These are phyloP conservation scores for Tricholomella constricta DNA, from an alignment of 768 basidiomycete species.

Conservation along the genomic window DNA sequence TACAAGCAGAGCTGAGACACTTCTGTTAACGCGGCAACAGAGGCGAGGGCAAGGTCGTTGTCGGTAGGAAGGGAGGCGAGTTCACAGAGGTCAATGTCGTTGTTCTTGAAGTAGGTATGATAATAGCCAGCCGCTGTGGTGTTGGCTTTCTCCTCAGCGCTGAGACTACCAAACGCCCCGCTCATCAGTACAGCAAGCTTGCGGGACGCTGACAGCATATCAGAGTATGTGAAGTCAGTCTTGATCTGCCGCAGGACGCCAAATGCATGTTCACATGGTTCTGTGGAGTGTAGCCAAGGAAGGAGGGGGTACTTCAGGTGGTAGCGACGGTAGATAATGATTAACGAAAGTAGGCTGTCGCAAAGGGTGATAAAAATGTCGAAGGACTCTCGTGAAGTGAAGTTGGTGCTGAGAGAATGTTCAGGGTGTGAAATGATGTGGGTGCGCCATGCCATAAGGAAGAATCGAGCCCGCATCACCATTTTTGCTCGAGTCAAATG, in stretches of 20 bases:
- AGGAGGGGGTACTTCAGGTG: constrained; percentile 18
- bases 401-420: too few species aligned
- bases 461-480: too few species aligned
- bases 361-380: too few species aligned
- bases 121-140: constrained; percentile 1
- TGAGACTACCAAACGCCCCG: constrained; percentile 21
- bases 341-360: too few species aligned
- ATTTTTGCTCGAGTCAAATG: too few species aligned
- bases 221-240: not conserved
- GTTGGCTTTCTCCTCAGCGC: not conserved
- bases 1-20: not conserved
- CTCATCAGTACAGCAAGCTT: not conserved
- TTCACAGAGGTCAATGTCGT: not conserved
- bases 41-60: not conserved
- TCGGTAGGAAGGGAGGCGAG: not conserved
- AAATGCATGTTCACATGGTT: constrained; percentile 31
- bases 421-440: too few species aligned
- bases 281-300: constrained; percentile 34
- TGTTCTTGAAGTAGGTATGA: constrained; percentile 2
- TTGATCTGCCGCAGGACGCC: constrained; percentile 22
- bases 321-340: too few species aligned
- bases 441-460: too few species aligned
- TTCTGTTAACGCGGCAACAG: not conserved
- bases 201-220: not conserved
- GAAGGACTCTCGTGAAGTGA: too few species aligned